Percentiles rank a stretch among this genome's conserved stretches.
These are phyloP conservation scores for Aspergillus saccharolyticus DNA, from an alignment of 495 filamentous ascomycete genomes.

Conservation along the genomic window DNA sequence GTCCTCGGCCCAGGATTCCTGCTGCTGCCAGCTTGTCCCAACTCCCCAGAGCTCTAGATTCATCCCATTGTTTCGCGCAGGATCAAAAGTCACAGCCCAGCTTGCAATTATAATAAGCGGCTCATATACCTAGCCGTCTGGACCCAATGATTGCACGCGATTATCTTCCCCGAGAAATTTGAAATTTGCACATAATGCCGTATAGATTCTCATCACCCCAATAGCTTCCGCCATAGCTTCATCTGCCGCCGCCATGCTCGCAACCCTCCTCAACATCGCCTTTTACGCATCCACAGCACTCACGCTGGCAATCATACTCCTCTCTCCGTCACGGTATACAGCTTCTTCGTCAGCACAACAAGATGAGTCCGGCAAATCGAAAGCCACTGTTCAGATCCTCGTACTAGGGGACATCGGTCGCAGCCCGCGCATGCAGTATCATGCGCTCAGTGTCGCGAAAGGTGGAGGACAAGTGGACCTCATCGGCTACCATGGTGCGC, in stretches of 20 bases:
- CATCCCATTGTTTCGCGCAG: not conserved
- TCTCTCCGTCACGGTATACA: slow-evolving; percentile 47
- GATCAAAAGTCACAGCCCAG: too few species aligned
- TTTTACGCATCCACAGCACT: slow-evolving; percentile 47
- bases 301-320: slow-evolving; percentile 44
- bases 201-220: not conserved
- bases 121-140: too few species aligned
- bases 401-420: slow-evolving; percentile 97
- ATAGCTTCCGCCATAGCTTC: not conserved
- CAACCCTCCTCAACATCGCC: slow-evolving; percentile 36
- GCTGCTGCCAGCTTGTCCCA: not conserved
- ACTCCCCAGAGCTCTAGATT: not conserved
- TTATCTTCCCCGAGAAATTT: too few species aligned
- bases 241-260: slow-evolving; percentile 32
- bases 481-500: slow-evolving; percentile 79
- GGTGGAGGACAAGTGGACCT: slow-evolving; percentile 76
- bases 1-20: slow-evolving; percentile 2
- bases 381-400: slow-evolving; percentile 66
- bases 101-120: too few species aligned
- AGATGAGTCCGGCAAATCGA: slow-evolving; percentile 17
- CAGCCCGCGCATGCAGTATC: slow-evolving; percentile 98
- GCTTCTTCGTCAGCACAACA: slow-evolving; percentile 14
- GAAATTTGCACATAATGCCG: slow-evolving; percentile 5
- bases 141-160: too few species aligned
- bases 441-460: slow-evolving; percentile 87